Percentiles rank a stretch among this genome's conserved stretches.
Conservation (phyloP, 345 rosid species). For the Eucalyptus sp. region DNA sequence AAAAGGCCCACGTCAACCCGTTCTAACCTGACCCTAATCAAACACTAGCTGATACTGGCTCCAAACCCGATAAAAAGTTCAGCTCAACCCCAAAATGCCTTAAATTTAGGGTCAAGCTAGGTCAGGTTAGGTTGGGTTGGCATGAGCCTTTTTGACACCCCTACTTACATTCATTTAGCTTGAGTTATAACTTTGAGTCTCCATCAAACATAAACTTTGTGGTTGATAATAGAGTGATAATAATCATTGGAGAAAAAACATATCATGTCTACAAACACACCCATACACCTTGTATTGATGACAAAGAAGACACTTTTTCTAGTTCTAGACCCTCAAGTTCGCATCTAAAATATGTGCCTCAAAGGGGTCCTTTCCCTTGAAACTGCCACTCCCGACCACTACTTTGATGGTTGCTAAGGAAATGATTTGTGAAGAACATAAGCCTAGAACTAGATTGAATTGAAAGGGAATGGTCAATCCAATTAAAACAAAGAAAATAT, state of each 20-base stretch:
- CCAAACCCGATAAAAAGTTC: too few species aligned
- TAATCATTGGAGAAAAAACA: background rate
- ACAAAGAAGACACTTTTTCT: too few species aligned
- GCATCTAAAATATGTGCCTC: background rate
- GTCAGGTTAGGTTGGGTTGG: too few species aligned
- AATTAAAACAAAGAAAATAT: background rate
- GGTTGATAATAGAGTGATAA: background rate
- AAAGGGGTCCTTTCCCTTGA: background rate
- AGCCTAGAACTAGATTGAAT: background rate
- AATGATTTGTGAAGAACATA: background rate
- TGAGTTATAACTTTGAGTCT: background rate
- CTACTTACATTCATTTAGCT: background rate
- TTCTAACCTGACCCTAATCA: too few species aligned
- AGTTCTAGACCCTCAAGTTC: background rate
- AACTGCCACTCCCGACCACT: background rate
- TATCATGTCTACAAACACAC: background rate
- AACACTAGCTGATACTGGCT: too few species aligned
- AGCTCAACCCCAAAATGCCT: too few species aligned
- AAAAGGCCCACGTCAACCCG: too few species aligned
- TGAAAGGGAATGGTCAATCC: background rate
- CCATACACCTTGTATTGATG: background rate
- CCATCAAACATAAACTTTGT: background rate
- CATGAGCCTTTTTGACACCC: too few species aligned
- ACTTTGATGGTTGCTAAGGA: background rate
- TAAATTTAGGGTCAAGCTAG: too few species aligned